A percentile compares a stretch with the other conserved stretches of the same genome.
phyloP scores from a whole-genome alignment of 2,329 filamentous ascomycete genomes.

The Paecilomyces niveus region DNA sequence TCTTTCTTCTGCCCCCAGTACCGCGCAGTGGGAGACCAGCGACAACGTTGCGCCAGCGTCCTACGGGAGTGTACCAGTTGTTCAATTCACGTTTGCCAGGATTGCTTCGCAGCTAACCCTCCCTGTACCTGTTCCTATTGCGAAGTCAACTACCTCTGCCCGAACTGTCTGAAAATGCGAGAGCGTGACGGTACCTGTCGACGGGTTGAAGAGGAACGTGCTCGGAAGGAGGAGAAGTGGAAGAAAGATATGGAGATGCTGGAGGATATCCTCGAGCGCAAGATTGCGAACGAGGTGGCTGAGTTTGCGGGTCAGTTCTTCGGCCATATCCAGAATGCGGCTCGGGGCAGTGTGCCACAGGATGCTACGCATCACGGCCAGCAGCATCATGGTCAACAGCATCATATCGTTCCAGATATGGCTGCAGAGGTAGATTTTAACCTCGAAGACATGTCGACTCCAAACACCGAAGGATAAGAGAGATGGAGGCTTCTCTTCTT shows the following conservation, averaged over 20 bases:
- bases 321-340: conserved; percentile 11
- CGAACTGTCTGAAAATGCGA: conserved; percentile 34
- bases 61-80: conserved; percentile 40
- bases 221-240: conserved; percentile 31
- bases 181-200: conserved; percentile 34
- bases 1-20: conserved; percentile 42
- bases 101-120: conserved; percentile 34
- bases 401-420: background rate
- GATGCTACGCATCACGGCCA: background rate
- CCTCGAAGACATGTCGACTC: background rate
- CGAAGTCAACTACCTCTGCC: conserved; percentile 36
- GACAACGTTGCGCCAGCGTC: conserved; percentile 36
- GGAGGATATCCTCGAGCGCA: conserved; percentile 32
- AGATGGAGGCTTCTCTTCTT: background rate
- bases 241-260: conserved; percentile 34
- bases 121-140: conserved; percentile 40
- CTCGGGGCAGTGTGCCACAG: background rate
- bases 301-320: conserved; percentile 37
- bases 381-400: background rate
- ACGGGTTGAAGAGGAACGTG: conserved; percentile 30
- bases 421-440: background rate
- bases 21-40: conserved; percentile 37
- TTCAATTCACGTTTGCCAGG: conserved; percentile 40
- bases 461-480: background rate
- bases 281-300: conserved; percentile 36